Conservation (phyloP, 106 monocot genomes). For the Posidonia australis region DNA sequence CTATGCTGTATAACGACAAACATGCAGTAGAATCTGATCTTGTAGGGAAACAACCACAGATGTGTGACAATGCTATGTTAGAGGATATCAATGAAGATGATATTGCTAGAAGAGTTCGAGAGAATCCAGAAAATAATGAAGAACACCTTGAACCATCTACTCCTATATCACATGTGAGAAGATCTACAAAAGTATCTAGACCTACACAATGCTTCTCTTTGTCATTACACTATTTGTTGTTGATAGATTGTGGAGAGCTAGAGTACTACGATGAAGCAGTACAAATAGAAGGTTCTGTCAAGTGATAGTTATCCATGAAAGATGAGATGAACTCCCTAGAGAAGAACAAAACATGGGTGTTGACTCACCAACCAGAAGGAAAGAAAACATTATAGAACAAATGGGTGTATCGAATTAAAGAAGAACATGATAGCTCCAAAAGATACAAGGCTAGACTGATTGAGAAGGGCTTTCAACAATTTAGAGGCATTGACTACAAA, state of each 20-base stretch:
- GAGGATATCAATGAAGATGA: too few species aligned
- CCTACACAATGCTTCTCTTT: too few species aligned
- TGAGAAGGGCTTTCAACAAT: not conserved
- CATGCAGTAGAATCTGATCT: too few species aligned
- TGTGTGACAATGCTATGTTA: too few species aligned
- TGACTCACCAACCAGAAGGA: not conserved
- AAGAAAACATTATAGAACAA: not conserved
- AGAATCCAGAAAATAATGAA: too few species aligned
- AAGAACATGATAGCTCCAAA: not conserved
- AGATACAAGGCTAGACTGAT: not conserved
- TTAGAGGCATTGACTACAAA: not conserved
- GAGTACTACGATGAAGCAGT: not conserved
- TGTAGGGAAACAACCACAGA: too few species aligned
- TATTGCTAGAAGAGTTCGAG: too few species aligned
- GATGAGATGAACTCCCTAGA: not conserved
- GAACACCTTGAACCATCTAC: too few species aligned
- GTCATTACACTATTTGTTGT: not conserved
- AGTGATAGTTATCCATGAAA: not conserved
- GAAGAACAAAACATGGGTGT: not conserved
- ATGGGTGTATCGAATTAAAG: not conserved
- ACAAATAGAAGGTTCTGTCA: not conserved
- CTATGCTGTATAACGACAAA: too few species aligned
- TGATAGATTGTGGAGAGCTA: not conserved
- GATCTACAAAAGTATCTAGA: too few species aligned
- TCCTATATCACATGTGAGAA: too few species aligned